Conservation (phyloP, 805 yeast genomes). For the Wickerhamiella slavikovae region DNA sequence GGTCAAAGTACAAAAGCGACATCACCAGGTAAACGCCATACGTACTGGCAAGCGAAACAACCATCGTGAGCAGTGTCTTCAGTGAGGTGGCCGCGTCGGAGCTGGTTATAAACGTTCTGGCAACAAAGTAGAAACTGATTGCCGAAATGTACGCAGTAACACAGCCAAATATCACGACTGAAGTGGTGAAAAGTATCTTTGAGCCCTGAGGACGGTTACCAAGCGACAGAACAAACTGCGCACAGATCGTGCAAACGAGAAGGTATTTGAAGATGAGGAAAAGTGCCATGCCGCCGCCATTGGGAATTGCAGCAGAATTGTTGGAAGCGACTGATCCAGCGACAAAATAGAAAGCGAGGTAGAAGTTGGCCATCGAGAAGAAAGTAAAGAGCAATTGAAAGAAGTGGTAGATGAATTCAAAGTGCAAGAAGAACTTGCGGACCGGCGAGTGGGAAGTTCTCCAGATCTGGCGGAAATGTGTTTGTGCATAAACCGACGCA, state of each 20-base stretch:
- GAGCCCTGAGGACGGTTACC: conserved; percentile 98
- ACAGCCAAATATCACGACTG: conserved; percentile 51
- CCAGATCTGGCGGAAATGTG: conserved; percentile 80
- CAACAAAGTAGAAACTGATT: conserved; percentile 67
- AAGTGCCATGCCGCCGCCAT: conserved; percentile 60
- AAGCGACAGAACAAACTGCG: conserved; percentile 82
- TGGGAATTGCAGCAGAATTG: conserved; percentile 21
- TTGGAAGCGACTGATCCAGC: conserved; percentile 59
- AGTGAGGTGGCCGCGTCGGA: conserved; percentile 28
- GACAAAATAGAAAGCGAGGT: conserved; percentile 75
- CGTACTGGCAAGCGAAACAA: conserved; percentile 72
- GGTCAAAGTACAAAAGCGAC: conserved; percentile 75
- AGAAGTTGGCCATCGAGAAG: conserved; percentile 84
- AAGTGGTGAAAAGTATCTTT: conserved; percentile 45
- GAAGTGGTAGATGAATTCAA: conserved; percentile 81
- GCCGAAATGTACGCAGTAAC: conserved; percentile 67
- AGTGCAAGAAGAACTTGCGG: conserved; percentile 64
- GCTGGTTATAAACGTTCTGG: conserved; percentile 26
- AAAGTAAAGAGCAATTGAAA: conserved; percentile 65
- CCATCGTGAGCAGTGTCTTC: conserved; percentile 35
- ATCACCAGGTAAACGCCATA: conserved; percentile 72
- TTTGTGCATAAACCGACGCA: conserved; percentile 79
- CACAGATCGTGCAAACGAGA: conserved; percentile 59
- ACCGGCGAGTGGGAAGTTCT: conserved; percentile 59
- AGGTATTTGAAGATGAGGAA: conserved; percentile 76